A percentile compares a stretch with the other conserved stretches of the same genome.
phyloP scores from a whole-genome alignment of 495 filamentous ascomycete species.

The Aspergillus funiculosus region DNA sequence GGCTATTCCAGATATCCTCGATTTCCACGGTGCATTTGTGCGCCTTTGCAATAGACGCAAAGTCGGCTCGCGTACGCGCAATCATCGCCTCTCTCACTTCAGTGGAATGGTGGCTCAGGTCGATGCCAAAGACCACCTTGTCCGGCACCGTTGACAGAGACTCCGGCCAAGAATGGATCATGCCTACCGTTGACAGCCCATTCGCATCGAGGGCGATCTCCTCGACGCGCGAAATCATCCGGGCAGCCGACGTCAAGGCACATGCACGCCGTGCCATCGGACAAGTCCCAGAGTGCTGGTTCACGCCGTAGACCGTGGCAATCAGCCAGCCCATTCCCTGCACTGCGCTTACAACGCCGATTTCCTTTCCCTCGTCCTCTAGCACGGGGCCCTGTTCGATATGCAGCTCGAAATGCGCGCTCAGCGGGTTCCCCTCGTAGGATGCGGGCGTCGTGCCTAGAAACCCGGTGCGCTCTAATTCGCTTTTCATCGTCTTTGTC shows the following conservation, averaged over 20 bases:
- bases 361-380: not conserved
- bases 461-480: not conserved
- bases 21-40: too few species aligned
- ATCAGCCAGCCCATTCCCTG: not conserved
- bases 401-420: not conserved
- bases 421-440: not conserved
- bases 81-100: too few species aligned
- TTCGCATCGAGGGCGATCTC: not conserved
- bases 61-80: too few species aligned
- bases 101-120: too few species aligned
- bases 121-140: too few species aligned
- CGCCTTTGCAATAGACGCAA: too few species aligned
- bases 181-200: not conserved
- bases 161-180: too few species aligned
- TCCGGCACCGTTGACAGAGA: too few species aligned
- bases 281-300: not conserved
- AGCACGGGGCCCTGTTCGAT: not conserved
- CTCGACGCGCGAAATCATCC: not conserved
- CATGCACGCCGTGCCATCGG: not conserved
- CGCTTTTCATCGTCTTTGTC: not conserved
- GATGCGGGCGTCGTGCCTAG: not conserved
- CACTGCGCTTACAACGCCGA: not conserved
- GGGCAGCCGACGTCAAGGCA: not conserved
- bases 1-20: too few species aligned
- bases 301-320: not conserved